phyloP scores from a whole-genome alignment of 2,329 filamentous ascomycete species.

The Thielaviopsis euricoi region DNA sequence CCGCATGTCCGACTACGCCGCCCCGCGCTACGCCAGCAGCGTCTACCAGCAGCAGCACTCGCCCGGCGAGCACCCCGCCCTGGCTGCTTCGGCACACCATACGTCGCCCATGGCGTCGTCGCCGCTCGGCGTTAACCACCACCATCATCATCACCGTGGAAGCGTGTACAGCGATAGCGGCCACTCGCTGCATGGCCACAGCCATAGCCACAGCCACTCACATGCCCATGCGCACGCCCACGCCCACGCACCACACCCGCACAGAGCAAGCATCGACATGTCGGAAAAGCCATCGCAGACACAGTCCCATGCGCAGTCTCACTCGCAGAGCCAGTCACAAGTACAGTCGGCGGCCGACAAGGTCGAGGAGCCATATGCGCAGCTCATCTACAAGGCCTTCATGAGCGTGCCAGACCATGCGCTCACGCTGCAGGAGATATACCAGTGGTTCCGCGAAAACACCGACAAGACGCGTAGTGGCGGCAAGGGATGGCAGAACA shows the following conservation, averaged over 20 bases:
- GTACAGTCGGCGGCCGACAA: conserved; percentile 14
- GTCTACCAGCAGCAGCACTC: neutral
- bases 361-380: conserved; percentile 52
- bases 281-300: too few relatives aligned
- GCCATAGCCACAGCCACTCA: too few relatives aligned
- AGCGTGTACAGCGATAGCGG: conserved; percentile 9
- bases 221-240: too few relatives aligned
- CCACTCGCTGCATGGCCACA: too few relatives aligned
- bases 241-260: too few relatives aligned
- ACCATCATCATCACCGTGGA: neutral
- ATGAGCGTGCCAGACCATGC: conserved; percentile 47
- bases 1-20: neutral
- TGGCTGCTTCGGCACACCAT: neutral
- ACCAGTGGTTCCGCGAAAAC: conserved; percentile 73
- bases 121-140: neutral
- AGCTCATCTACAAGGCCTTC: conserved; percentile 63
- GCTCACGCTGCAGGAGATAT: conserved; percentile 74
- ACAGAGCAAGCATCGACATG: too few relatives aligned
- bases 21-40: conserved; percentile 2
- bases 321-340: conserved; percentile 14
- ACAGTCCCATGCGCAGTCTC: neutral
- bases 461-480: conserved; percentile 63
- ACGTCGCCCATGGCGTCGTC: conserved; percentile 2
- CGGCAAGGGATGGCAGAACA: conserved; percentile 79
- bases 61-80: neutral